phyloP scores from a whole-genome alignment of 768 basidiomycete species.

The Gyrodon lividus region DNA sequence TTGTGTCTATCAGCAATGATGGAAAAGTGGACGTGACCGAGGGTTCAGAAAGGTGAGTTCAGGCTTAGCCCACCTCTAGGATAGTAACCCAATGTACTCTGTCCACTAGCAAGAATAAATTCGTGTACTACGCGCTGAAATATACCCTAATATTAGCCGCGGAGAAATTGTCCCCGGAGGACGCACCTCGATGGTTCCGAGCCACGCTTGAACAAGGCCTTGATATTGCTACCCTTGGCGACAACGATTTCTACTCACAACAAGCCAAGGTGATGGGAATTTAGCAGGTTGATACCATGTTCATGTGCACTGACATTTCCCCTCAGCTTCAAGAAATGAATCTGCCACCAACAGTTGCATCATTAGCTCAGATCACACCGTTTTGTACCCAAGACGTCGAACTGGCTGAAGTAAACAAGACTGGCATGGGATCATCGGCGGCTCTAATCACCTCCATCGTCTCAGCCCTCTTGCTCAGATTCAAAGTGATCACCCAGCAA shows the following conservation, averaged over 20 bases:
- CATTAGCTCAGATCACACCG: constrained; percentile 67
- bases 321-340: constrained; percentile 59
- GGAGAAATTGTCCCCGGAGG: constrained; percentile 38
- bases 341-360: constrained; percentile 61
- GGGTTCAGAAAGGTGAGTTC: constrained; percentile 21
- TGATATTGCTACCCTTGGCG: constrained; percentile 81
- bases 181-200: constrained; percentile 44
- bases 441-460: constrained; percentile 95
- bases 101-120: constrained; percentile 72
- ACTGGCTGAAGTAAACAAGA: constrained; percentile 90
- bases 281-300: background rate
- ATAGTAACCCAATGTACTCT: constrained; percentile 1
- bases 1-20: constrained; percentile 40
- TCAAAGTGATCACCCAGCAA: constrained; percentile 54
- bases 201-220: constrained; percentile 52
- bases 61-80: background rate
- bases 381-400: constrained; percentile 70
- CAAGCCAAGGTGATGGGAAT: constrained; percentile 60
- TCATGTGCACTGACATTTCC: constrained; percentile 6
- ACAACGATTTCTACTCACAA: constrained; percentile 99
- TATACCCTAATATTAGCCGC: constrained; percentile 67
- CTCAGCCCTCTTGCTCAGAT: constrained; percentile 77
- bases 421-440: constrained; percentile 95
- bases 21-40: constrained; percentile 23
- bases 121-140: constrained; percentile 87